Percentiles rank a stretch among this genome's conserved stretches.
These are phyloP conservation scores for Fusarium solani-melongenae DNA, from an alignment of 2,329 filamentous ascomycete species.

Conservation along the genomic window DNA sequence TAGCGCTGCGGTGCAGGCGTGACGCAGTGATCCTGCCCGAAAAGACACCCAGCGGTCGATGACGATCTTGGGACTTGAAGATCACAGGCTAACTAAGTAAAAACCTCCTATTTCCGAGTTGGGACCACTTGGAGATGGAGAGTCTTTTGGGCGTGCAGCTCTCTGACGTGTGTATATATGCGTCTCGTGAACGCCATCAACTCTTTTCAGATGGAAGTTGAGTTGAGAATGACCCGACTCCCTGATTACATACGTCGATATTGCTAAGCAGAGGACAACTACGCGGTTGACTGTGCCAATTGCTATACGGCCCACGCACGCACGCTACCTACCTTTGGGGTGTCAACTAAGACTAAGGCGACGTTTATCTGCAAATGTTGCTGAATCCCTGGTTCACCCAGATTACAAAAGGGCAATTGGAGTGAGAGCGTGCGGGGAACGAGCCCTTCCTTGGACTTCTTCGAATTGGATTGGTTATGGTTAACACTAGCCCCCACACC, in stretches of 20 bases:
- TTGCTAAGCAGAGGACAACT: background rate
- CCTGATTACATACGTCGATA: background rate
- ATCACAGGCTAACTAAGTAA: slow-evolving; percentile 18
- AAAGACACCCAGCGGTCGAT: slow-evolving; percentile 6
- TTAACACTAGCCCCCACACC: slow-evolving; percentile 2
- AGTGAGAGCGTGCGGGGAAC: slow-evolving; percentile 34
- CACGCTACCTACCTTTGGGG: background rate
- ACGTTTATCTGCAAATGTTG: background rate
- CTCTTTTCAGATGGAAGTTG: background rate
- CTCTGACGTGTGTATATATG: background rate
- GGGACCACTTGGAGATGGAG: background rate
- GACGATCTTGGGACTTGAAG: slow-evolving; percentile 23
- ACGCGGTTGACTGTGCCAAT: background rate
- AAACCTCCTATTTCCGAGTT: slow-evolving; percentile 28
- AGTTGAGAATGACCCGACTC: background rate
- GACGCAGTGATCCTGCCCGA: slow-evolving; percentile 11
- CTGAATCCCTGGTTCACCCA: background rate
- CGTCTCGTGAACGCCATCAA: background rate
- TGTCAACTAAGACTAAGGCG: background rate
- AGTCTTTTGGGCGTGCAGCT: background rate
- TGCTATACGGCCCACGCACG: background rate
- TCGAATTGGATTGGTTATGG: slow-evolving; percentile 10
- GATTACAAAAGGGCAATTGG: slow-evolving; percentile 18
- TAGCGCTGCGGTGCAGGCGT: background rate
- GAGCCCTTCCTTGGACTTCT: background rate